Evolutionary conservation across 768 basidiomycete genomes (phyloP).

Genomic region (Erythrobasidium yunnanense): DNA sequence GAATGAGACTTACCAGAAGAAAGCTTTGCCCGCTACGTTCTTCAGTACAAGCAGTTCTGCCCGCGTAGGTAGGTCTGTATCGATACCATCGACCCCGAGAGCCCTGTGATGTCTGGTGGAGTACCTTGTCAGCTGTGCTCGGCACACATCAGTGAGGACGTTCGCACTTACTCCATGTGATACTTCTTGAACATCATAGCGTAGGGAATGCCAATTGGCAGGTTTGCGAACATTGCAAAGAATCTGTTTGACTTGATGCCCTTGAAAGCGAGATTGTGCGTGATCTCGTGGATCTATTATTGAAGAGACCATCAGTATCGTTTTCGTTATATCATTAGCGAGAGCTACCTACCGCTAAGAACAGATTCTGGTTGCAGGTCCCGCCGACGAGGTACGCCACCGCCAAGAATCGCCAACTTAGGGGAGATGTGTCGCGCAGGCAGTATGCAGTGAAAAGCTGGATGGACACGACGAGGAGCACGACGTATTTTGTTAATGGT

Average conservation of each 20-base stretch:
- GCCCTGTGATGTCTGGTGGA: conserved; percentile 81
- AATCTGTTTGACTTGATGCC: conserved; percentile 70
- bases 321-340: not conserved
- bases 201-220: conserved; percentile 91
- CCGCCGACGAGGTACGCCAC: conserved; percentile 79
- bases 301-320: not conserved
- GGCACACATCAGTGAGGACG: too few species aligned
- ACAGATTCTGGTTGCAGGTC: conserved; percentile 93
- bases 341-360: conserved; percentile 53
- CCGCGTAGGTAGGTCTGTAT: conserved; percentile 83
- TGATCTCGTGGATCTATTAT: conserved; percentile 76
- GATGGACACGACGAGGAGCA: conserved; percentile 64
- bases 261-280: conserved; percentile 89
- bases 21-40: conserved; percentile 94
- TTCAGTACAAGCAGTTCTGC: conserved; percentile 75
- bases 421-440: conserved; percentile 58
- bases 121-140: too few species aligned
- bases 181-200: conserved; percentile 94
- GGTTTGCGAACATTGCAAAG: conserved; percentile 78
- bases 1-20: conserved; percentile 74
- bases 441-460: conserved; percentile 58
- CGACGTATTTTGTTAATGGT: conserved; percentile 78
- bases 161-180: conserved; percentile 66
- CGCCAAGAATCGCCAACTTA: conserved; percentile 61
- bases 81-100: conserved; percentile 87